Percentiles rank a stretch among this genome's conserved stretches.
phyloP scores from a whole-genome alignment of 192 early-diverging fungal species.

The Mortierella alpina region DNA sequence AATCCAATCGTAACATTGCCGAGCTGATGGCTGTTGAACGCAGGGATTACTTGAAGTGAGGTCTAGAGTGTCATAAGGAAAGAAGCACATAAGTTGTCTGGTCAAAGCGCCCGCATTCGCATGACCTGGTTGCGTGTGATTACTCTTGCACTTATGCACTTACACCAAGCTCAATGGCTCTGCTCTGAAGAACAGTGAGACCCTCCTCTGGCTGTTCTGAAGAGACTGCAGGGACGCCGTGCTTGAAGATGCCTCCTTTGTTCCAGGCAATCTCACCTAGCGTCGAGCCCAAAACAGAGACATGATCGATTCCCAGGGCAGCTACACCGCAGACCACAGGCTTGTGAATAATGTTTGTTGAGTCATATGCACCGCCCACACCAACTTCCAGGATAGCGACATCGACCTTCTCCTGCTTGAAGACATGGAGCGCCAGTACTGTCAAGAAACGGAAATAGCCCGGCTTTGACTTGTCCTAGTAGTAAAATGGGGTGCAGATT shows the following conservation, averaged over 20 bases:
- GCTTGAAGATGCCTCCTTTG: conserved; percentile 87
- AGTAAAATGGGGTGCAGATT: background rate
- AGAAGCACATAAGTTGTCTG: background rate
- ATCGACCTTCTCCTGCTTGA: conserved; percentile 85
- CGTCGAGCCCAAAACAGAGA: conserved; percentile 75
- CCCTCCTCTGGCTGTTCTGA: conserved; percentile 78
- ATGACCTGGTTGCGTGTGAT: background rate
- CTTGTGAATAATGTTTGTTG: conserved; percentile 79
- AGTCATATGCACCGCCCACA: conserved; percentile 87
- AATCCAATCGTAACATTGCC: conserved; percentile 68
- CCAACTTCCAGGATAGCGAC: conserved; percentile 87
- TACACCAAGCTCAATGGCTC: conserved; percentile 78
- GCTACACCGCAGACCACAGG: conserved; percentile 86
- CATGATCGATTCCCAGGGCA: conserved; percentile 84
- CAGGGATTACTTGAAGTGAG: conserved; percentile 10
- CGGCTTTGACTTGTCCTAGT: conserved; percentile 68
- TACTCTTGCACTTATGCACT: conserved; percentile 30
- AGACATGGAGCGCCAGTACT: conserved; percentile 89
- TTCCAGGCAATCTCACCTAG: conserved; percentile 85
- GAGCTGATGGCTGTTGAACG: conserved; percentile 28
- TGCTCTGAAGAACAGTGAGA: conserved; percentile 70
- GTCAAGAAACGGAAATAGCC: conserved; percentile 94
- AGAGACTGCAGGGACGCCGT: conserved; percentile 75
- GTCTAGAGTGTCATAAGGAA: background rate
- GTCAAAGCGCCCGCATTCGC: background rate